Evolutionary conservation across 2,329 filamentous ascomycete species (phyloP).

Genomic region (Hypocreales sp.): DNA sequence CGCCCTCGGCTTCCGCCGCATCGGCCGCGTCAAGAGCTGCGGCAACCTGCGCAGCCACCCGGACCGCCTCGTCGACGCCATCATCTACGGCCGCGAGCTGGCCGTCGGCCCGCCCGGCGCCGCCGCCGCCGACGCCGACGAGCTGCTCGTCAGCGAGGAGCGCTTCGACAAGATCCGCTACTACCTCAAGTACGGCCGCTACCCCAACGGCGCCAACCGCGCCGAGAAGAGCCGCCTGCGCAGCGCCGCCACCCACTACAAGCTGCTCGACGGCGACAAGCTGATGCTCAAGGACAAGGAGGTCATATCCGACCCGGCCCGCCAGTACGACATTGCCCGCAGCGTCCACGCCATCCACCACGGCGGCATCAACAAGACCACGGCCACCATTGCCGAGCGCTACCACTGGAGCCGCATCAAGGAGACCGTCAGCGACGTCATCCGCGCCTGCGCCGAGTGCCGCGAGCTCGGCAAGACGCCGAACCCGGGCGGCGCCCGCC

Average conservation of each 20-base stretch:
- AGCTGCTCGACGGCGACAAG: constrained; percentile 61
- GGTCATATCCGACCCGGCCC: constrained; percentile 77
- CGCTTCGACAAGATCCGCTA: constrained; percentile 98
- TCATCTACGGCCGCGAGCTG: constrained; percentile 59
- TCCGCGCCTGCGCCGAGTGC: constrained; percentile 80
- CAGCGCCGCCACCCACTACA: constrained; percentile 90
- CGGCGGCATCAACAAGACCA: constrained; percentile 96
- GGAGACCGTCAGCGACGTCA: constrained; percentile 88
- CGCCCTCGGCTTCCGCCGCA: constrained; percentile 79
- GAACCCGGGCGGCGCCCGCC: constrained; percentile 11
- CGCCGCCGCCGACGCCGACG: constrained; percentile 44
- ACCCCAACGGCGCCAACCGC: constrained; percentile 82
- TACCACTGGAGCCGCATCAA: constrained; percentile 99
- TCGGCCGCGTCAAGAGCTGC: constrained; percentile 64
- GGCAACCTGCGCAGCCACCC: constrained; percentile 56
- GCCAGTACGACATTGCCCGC: constrained; percentile 80
- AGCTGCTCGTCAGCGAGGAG: constrained; percentile 83
- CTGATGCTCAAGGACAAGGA: constrained; percentile 97
- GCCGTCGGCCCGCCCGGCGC: constrained; percentile 55
- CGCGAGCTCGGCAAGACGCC: constrained; percentile 57
- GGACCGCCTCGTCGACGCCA: constrained; percentile 55
- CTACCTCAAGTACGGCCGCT: constrained; percentile 88
- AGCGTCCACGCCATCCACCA: constrained; percentile 61
- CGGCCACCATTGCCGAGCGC: constrained; percentile 79
- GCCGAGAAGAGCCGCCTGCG: constrained; percentile 91